Base-by-base conservation (phyloP, 2,329 filamentous ascomycete genomes). In the Calycina marina region DNA sequence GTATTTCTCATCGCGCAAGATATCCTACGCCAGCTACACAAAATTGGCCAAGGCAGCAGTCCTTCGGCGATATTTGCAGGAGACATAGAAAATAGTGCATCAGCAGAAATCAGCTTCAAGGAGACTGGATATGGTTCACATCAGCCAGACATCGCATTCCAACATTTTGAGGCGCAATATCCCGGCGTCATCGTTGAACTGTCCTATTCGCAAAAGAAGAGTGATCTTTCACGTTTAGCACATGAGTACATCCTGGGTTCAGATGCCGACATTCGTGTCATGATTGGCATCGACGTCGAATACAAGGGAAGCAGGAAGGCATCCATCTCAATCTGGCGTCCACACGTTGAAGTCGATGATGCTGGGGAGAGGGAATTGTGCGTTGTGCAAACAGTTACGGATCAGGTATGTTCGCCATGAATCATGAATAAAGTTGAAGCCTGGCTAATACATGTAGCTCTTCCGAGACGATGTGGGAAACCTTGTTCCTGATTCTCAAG, bases 201-300 rank as follows among this genome's bases (percentile, higher is more conserved):
- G 20, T 47, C 44, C 14, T 50, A 49, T 25, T 43, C 42, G 8
- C 47, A 50, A 42, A 42, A 46, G 31, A 36, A 38, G 28, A 46
- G 45, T 14, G 41, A 48, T 31, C 37, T 52, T 12, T 34, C 37
- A 24, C 29, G 40, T 35, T 33, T 52, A 24, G 48, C 45, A 42
- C 42, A 50, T 31, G 39, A 37, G 20, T 51, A 52, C 31, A 47
- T 52, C 24, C 32, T 48, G 32, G 42, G 43, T 24, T 44, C 39
- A 28, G 20, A 41, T 29, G 39, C 40, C 16, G 35, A 38, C 30
- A 48, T 51, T 27, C 35, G 44, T 22, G 44, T 45, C 29, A 44
- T 52, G 13, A 34, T 51, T 35, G 46, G 48, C 25, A 39, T 52
- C 31, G 46, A 52, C 25, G 40, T 52, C 6, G 42, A 45, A 14